Base-by-base conservation (phyloP, 495 filamentous ascomycete genomes). In the Penicillium bovifimosum region DNA sequence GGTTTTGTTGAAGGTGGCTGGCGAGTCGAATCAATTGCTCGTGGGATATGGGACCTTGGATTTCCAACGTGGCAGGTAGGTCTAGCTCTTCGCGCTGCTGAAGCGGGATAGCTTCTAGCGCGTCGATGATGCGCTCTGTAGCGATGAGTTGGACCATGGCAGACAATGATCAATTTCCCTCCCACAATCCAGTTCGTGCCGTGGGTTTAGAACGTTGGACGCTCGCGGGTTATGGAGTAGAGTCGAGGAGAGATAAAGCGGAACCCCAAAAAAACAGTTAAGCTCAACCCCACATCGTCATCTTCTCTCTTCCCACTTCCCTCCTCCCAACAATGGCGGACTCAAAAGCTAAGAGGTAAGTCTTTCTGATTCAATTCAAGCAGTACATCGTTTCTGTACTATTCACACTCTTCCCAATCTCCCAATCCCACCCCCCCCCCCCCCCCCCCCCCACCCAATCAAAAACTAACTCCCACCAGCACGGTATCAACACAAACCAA, bases 71-170 rank as follows among this genome's bases (percentile, higher is more conserved):
- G 29, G 65, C 33, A 27, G 69, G 67, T 6, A 72, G 58, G 10
- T 73, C 49, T 33, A 76, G 64, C 26, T 67, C 60, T 14, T 64
- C 34, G 8, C 66, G 66, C 6, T 47, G 33, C 17, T 63, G 60
- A n/a, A 52, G 31, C 8, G 75, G 63, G 5, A 80, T 54, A 43
- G 67, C 66, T 26, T 78, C 63, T 10, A 92, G 58, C 8, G 82
- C 88, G 60, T 82, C 75, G 64, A 86, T 76, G 24, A 91, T 84
- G 62, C 78, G 77, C 53, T 79, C 57, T 0, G 90, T 96, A 65
- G 87, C 85, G 33, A 81, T 82, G 38, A 96, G 83, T 39, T 83
- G 76, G 20, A 95, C 89, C 91, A 96, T 96, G 2, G 20, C 20
- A 24, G 20, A 24, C 20, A 24, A n/a, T n/a, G n/a, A n/a, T n/a